Base-by-base conservation (phyloP, 371 early-diverging fungal species). In the Mucor piriformis region DNA sequence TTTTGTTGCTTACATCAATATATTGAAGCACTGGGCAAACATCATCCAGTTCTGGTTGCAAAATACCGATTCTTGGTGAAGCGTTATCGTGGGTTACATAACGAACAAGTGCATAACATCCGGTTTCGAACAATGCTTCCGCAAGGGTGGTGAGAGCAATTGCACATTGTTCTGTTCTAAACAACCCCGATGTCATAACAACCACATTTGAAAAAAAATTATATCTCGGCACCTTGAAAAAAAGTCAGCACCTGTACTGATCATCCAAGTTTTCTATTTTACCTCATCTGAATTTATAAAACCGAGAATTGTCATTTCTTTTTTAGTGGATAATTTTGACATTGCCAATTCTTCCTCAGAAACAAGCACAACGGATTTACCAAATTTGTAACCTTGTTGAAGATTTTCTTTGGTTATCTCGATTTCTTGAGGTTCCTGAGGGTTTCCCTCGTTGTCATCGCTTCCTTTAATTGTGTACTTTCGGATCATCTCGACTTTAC, bases 351-450 rank as follows among this genome's bases (percentile, higher is more conserved):
- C 89, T 46, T 83, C 85, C 3, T 64, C 68, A 12, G 76, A 70
- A 13, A 90, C 78, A 15, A 87, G 85, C 1, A 92, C 83, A 15
- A 84, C 56, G 0, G 82, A 81, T 63, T 87, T 89, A 50, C 93
- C 92, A 63, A 87, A 89, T 49, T 72, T 63, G 66, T 84, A 90
- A 0, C 85, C 91, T 57, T 78, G 82, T 33, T 86, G 81, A 5
- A 88, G 59, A 25, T 87, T 81, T 11, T 83, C 80, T 43, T 62
- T 63, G 7, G 60, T 23, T 3, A 84, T 71, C 13, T 76, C 70
- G 0, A 64, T 59, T 8, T 68, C 70, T 24, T 54, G 61, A 1
- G 44, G 37, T 13, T 20, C 4, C 63, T 43, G n/a, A n/a, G n/a
- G n/a, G n/a, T n/a, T 63, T 59, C n/a, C 66, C 21, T 60, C 61